A percentile compares a stretch with the other conserved stretches of the same genome.
Conservation (phyloP, 2,329 filamentous ascomycete genomes). For the Grosmannia penicillata region DNA sequence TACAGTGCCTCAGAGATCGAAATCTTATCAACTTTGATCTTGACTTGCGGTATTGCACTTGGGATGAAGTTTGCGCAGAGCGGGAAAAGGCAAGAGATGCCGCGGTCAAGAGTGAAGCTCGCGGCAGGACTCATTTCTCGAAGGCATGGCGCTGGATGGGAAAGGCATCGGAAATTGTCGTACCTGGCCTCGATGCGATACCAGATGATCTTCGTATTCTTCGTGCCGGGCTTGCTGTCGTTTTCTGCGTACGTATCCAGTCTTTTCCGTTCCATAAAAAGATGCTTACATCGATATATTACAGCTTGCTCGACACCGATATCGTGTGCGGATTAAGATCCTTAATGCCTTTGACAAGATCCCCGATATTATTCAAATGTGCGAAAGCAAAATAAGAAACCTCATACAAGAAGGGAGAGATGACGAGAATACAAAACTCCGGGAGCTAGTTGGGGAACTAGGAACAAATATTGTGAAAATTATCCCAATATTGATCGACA, state of each 20-base stretch:
- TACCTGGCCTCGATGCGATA: constrained; percentile 3
- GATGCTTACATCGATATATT: background rate
- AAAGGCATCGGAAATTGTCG: background rate
- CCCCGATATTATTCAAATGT: constrained; percentile 9
- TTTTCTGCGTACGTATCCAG: constrained; percentile 6
- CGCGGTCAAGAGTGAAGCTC: background rate
- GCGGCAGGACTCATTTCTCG: background rate
- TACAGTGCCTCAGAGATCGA: background rate
- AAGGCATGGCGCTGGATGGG: background rate
- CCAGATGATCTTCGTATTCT: constrained; percentile 5
- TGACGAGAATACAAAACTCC: background rate
- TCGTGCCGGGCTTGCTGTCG: constrained; percentile 7
- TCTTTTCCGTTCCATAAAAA: background rate
- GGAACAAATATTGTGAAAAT: constrained; percentile 1
- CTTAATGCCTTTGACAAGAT: constrained; percentile 8
- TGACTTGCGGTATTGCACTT: constrained; percentile 6
- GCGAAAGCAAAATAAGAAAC: constrained; percentile 3
- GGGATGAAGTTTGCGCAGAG: constrained; percentile 7
- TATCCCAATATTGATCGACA: constrained; percentile 6
- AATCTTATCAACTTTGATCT: constrained; percentile 5
- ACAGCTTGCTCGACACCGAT: constrained; percentile 8
- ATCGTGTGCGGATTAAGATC: constrained; percentile 8
- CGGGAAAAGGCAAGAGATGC: constrained; percentile 4
- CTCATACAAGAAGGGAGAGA: constrained; percentile 2
- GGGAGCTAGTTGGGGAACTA: constrained; percentile 1